Percentiles rank a stretch among this genome's conserved stretches.
phyloP scores from a whole-genome alignment of 192 early-diverging fungal species.

The Coemansia sp. region DNA sequence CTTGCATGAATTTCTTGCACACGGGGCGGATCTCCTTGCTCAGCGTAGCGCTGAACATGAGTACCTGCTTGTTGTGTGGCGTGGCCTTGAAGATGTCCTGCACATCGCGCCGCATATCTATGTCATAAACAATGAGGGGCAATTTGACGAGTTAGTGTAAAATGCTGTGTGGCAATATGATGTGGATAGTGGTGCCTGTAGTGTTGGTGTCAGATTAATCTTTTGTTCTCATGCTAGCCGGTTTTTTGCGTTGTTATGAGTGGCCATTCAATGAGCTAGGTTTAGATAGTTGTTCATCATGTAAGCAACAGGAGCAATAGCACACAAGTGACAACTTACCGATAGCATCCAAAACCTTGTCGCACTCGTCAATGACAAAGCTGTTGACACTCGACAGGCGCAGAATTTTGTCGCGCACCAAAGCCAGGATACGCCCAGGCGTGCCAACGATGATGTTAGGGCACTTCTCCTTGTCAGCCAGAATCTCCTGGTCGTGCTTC shows the following conservation, averaged over 20 bases:
- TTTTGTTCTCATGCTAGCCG: slow-evolving; percentile 34
- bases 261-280: slow-evolving; percentile 75
- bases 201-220: background rate
- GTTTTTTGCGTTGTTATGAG: slow-evolving; percentile 30
- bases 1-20: slow-evolving; percentile 98
- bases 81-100: slow-evolving; percentile 95
- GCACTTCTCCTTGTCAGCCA: slow-evolving; percentile 82
- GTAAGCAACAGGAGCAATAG: slow-evolving; percentile 7
- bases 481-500: slow-evolving; percentile 77
- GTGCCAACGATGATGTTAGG: slow-evolving; percentile 98
- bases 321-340: slow-evolving; percentile 63
- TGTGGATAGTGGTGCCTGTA: background rate
- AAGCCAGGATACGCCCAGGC: slow-evolving; percentile 87
- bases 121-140: background rate
- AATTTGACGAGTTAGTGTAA: background rate
- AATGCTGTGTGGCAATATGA: background rate
- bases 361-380: slow-evolving; percentile 99
- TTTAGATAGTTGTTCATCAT: slow-evolving; percentile 70
- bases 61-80: slow-evolving; percentile 97
- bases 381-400: slow-evolving; percentile 85
- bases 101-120: slow-evolving; percentile 97
- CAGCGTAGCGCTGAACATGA: slow-evolving; percentile 98
- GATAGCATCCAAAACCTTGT: slow-evolving; percentile 92
- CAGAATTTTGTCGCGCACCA: slow-evolving; percentile 85
- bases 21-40: slow-evolving; percentile 89